These are phyloP conservation scores for Fusarium solani-melongenae DNA, from an alignment of 2,329 filamentous ascomycete genomes.

Conservation along the genomic window DNA sequence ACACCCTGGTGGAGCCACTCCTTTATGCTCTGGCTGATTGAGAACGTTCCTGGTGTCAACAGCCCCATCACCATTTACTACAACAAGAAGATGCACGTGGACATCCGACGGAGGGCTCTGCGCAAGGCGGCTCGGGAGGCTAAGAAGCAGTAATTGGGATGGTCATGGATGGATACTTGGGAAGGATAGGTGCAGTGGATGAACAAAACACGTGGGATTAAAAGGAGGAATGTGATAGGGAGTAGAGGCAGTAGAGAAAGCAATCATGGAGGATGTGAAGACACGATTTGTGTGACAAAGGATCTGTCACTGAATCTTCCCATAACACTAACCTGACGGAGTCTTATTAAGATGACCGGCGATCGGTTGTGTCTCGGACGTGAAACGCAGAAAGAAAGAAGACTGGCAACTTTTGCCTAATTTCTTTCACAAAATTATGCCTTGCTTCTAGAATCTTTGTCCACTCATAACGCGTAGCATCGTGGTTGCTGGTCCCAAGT, in stretches of 20 bases:
- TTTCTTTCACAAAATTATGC: background rate
- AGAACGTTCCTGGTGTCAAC: constrained; percentile 65
- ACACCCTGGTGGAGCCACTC: constrained; percentile 95
- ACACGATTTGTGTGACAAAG: background rate
- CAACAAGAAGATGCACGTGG: constrained; percentile 79
- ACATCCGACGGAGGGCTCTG: constrained; percentile 84
- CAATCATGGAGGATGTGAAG: background rate
- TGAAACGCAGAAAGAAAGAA: background rate
- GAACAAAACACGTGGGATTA: background rate
- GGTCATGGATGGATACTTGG: background rate
- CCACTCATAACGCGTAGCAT: constrained; percentile 29
- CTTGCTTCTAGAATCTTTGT: background rate
- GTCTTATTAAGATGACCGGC: background rate
- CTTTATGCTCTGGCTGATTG: constrained; percentile 85
- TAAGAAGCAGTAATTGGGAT: constrained; percentile 66
- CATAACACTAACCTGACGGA: background rate
- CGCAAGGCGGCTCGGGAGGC: constrained; percentile 85
- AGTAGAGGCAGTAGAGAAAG: background rate
- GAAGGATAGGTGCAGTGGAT: background rate
- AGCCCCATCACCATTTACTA: constrained; percentile 58
- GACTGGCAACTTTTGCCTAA: background rate
- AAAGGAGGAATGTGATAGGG: constrained; percentile 8
- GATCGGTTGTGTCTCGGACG: background rate
- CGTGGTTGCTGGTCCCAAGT: constrained; percentile 25
- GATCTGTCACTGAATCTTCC: background rate